phyloP scores from a whole-genome alignment of 1,139 yeast genomes.

The Kurtzmaniella quercitrusa region DNA sequence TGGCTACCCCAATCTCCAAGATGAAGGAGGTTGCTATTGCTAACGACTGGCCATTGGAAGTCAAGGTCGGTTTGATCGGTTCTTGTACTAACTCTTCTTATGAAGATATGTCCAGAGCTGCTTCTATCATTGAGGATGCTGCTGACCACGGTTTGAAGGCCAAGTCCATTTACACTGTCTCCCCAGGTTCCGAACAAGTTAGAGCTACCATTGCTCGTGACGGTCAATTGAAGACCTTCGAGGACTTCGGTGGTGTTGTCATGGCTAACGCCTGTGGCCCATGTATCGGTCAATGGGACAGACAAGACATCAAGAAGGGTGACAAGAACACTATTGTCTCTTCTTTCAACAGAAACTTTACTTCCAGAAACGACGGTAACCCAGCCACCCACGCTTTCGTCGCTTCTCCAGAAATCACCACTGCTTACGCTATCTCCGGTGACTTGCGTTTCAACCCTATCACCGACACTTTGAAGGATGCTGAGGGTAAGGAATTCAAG shows the following conservation, averaged over 20 bases:
- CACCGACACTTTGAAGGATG: slow-evolving; percentile 90
- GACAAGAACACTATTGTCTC: slow-evolving; percentile 98
- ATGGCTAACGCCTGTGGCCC: slow-evolving; percentile 99
- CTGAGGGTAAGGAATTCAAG: slow-evolving; percentile 94
- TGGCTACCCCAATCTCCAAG: slow-evolving; percentile 95
- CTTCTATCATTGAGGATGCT: slow-evolving; percentile 90
- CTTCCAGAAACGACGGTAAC: slow-evolving; percentile 98
- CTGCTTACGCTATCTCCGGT: slow-evolving; percentile 96
- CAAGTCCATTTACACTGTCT: slow-evolving; percentile 86
- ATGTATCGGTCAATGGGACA: slow-evolving; percentile 99
- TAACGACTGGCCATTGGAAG: slow-evolving; percentile 92
- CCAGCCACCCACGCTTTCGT: slow-evolving; percentile 97
- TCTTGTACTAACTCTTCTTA: slow-evolving; percentile 99
- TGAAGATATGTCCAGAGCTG: slow-evolving; percentile 98
- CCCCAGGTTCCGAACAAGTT: slow-evolving; percentile 99
- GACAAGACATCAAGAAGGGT: slow-evolving; percentile 95
- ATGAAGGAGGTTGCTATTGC: slow-evolving; percentile 84
- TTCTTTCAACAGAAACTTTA: slow-evolving; percentile 98
- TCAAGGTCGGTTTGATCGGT: slow-evolving; percentile 95
- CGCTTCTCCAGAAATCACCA: slow-evolving; percentile 96
- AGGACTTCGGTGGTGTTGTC: slow-evolving; percentile 91
- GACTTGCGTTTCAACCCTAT: slow-evolving; percentile 97
- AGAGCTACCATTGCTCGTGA: slow-evolving; percentile 98
- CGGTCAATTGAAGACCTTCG: slow-evolving; percentile 86
- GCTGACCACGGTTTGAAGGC: slow-evolving; percentile 86